Base-by-base conservation (phyloP, 1,284 basidiomycete genomes). In the Afroboletus lepidellus region DNA sequence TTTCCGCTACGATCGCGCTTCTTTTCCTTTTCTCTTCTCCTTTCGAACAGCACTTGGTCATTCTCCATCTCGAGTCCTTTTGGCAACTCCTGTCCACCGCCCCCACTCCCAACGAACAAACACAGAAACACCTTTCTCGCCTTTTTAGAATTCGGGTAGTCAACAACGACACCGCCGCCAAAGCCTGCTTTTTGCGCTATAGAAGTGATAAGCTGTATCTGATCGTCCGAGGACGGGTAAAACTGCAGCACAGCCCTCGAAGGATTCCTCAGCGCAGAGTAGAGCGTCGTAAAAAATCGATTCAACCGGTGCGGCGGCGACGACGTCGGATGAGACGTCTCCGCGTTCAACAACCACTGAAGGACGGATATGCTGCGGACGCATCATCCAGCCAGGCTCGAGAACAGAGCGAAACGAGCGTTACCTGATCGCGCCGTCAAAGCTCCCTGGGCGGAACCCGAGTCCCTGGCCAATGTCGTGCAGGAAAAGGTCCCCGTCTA, bases 301-400 rank as follows among this genome's bases (percentile, higher is more conserved):
- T 83, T 83, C 30, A 99, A 81, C 39, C 97, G 90, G 63, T 94
- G 90, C 0, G 94, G 90, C 0, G 97, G 97, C 2, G 94, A 96
- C 52, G 89, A 90, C 20, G 88, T 90, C 32, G 94, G 91, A 57
- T 92, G 85, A 3, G 91, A 87, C 25, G 93, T 90, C 71, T 99
- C 97, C 36, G 97, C 96, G 69, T 99, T 99, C 56, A 98, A 82
- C 0, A 99, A 80, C 97, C 97, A 99, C 74, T 99, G 97, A 3
- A 99, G 79, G 23, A 98, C 97, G 20, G 97, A 99, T 66, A 99
- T 92, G 66, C 94, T 97, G 61, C 15, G 46, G 30, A 43, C 45
- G 36, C 39, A 44, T 27, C 37, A 23, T 48, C 46, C n/a, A 46
- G 18, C 30, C 39, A n/a, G 30, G 11, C 8, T 23, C 45, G 43